phyloP scores from a whole-genome alignment of 75 land plant genomes.

The Sequoia sempervirens region DNA sequence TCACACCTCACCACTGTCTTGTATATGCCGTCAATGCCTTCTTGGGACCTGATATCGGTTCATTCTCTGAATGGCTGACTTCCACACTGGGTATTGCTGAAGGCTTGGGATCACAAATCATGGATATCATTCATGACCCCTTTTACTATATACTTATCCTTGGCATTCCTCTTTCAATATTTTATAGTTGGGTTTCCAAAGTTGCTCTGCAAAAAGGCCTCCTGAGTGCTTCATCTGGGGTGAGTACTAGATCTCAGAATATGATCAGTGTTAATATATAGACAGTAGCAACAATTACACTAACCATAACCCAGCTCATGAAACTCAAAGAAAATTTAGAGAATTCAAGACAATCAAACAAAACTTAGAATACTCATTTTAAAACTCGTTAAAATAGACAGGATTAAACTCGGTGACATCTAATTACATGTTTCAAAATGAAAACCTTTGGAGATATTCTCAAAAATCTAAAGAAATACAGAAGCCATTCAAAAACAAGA shows the following conservation, averaged over 20 bases:
- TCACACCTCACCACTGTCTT: slow-evolving; percentile 69
- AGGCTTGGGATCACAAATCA: slow-evolving; percentile 26
- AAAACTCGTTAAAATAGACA: background rate
- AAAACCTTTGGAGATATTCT: background rate
- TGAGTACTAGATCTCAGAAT: slow-evolving; percentile 12
- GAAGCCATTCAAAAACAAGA: background rate
- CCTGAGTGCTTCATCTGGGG: slow-evolving; percentile 53
- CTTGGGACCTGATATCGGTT: slow-evolving; percentile 78
- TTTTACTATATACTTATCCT: slow-evolving; percentile 51
- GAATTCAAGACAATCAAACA: background rate
- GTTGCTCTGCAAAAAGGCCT: slow-evolving; percentile 34
- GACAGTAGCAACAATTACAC: background rate
- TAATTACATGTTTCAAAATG: no score
- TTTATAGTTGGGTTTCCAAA: slow-evolving; percentile 49
- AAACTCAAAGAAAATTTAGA: background rate
- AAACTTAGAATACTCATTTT: background rate
- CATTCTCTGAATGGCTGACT: slow-evolving; percentile 71
- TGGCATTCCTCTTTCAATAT: slow-evolving; percentile 49
- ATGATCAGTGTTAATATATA: background rate
- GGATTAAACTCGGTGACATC: background rate
- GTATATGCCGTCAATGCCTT: slow-evolving; percentile 67
- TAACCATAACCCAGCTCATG: background rate
- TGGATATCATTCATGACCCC: slow-evolving; percentile 55
- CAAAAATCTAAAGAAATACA: no score
- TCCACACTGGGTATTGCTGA: slow-evolving; percentile 18